Evolutionary conservation across 1,284 basidiomycete genomes (phyloP), one percentile per base, ranked within the genome.

Genomic region (Ceratorhiza oryzae-sativae): DNA sequence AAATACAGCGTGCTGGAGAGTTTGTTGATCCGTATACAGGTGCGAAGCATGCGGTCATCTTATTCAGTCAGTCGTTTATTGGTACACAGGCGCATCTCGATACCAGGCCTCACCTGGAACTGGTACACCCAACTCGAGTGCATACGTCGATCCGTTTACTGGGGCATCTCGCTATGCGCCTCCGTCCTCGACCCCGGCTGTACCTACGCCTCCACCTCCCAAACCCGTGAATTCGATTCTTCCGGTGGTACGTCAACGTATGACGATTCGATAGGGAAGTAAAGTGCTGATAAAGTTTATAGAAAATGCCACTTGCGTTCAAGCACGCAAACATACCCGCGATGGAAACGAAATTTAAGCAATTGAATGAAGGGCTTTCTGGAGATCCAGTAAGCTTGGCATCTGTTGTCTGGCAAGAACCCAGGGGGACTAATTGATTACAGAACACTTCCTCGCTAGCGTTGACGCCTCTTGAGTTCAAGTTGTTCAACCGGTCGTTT

Each of bases 11-110:
- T 20, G 88, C 93, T 6, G 89, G 84, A 71, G 86, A 88, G 59
- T 95, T 87, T 78, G 87, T 90, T 18, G 97, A 99, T 79, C 97
- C 97, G 6, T 99, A 89, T 81, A 99, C 97, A 72, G 95, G 94
- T 86, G 78, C 12, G 49, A 58, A 49, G 32, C 46, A 32, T 67
- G 63, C n/a, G 39, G 53, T 36, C 45, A 32, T 58, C 36, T 55
- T 30, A 72, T 71, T 23, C 60, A 39, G 15, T 18, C 15, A 8
- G 42, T 9, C n/a, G 6, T 18, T 45, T 18, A 45, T 45, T 3
- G 4, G 15, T 9, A 18, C n/a, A 45, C 42, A 88, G 88, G 88
- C 67, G 86, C 86, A 48, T 86, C 89, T 62, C 81, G 88, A 76
- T 89, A 92, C 80, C 84, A 84, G 73, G 81, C 84, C 68, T 75